Conservation (phyloP, 192 early-diverging fungal genomes). For the Rhizophagus sp. region DNA sequence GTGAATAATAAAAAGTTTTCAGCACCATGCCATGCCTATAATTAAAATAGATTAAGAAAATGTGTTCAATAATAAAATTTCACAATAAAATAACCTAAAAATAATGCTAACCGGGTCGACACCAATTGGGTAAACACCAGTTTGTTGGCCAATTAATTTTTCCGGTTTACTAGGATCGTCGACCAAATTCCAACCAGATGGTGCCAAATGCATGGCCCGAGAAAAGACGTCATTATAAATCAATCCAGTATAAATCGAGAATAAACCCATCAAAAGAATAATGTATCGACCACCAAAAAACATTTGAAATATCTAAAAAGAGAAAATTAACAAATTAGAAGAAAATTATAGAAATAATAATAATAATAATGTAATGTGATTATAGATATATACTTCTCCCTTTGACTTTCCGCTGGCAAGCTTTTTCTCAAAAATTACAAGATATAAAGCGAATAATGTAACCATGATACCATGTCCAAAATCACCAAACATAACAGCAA, state of each 20-base stretch:
- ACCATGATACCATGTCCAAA: constrained; percentile 94
- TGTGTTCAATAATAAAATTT: not conserved
- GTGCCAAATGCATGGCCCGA: constrained; percentile 68
- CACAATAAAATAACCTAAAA: constrained; percentile 1
- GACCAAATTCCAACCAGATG: constrained; percentile 61
- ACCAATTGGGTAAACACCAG: constrained; percentile 75
- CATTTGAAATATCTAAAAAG: constrained; percentile 73
- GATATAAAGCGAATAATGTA: constrained; percentile 69
- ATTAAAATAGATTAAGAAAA: not conserved
- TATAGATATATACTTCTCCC: constrained; percentile 63
- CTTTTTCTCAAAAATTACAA: constrained; percentile 81
- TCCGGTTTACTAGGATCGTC: constrained; percentile 62
- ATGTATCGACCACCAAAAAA: constrained; percentile 97
- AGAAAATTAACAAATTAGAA: too few species aligned
- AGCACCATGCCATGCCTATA: constrained; percentile 83
- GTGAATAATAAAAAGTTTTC: constrained; percentile 94
- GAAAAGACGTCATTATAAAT: constrained; percentile 99
- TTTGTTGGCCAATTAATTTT: constrained; percentile 63
- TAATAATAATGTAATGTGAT: not conserved
- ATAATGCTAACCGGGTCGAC: constrained; percentile 76
- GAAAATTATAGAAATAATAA: too few species aligned
- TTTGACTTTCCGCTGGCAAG: constrained; percentile 61
- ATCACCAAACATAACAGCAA: constrained; percentile 99
- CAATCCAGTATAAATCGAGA: constrained; percentile 95
- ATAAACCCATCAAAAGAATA: constrained; percentile 95